These are phyloP conservation scores for Saturnispora dispora DNA, from an alignment of 805 yeast genomes.

Conservation along the genomic window DNA sequence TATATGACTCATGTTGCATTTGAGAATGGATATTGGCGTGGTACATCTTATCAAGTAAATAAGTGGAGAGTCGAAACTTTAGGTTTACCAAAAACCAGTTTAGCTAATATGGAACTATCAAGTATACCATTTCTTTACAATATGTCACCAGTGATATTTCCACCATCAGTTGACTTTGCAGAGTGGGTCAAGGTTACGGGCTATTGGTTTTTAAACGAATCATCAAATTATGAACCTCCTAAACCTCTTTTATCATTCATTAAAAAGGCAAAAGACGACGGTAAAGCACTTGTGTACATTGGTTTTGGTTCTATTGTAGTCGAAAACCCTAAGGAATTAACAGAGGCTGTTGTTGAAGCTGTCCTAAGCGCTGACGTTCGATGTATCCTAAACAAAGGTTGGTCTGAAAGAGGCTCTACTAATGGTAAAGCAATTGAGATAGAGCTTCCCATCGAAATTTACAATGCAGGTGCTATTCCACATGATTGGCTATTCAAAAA, in stretches of 20 bases:
- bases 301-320: constrained; percentile 97
- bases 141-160: constrained; percentile 79
- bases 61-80: constrained; percentile 72
- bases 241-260: constrained; percentile 50
- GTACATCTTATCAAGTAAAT: constrained; percentile 79
- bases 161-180: constrained; percentile 87
- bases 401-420: constrained; percentile 66
- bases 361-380: constrained; percentile 73
- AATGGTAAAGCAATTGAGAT: constrained; percentile 29
- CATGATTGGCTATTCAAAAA: constrained; percentile 92
- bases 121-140: constrained; percentile 85
- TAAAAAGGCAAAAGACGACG: constrained; percentile 44
- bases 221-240: constrained; percentile 48
- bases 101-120: constrained; percentile 62
- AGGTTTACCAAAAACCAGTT: constrained; percentile 56
- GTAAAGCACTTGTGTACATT: constrained; percentile 73
- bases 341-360: constrained; percentile 69
- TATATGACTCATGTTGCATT: constrained; percentile 87
- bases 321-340: constrained; percentile 66
- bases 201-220: constrained; percentile 78
- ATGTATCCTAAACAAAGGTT: constrained; percentile 86
- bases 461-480: constrained; percentile 64
- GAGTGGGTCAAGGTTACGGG: constrained; percentile 97
- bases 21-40: constrained; percentile 90
- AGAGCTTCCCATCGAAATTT: constrained; percentile 58